phyloP scores from a whole-genome alignment of 306 rosid species.

The Rubus idaeus region DNA sequence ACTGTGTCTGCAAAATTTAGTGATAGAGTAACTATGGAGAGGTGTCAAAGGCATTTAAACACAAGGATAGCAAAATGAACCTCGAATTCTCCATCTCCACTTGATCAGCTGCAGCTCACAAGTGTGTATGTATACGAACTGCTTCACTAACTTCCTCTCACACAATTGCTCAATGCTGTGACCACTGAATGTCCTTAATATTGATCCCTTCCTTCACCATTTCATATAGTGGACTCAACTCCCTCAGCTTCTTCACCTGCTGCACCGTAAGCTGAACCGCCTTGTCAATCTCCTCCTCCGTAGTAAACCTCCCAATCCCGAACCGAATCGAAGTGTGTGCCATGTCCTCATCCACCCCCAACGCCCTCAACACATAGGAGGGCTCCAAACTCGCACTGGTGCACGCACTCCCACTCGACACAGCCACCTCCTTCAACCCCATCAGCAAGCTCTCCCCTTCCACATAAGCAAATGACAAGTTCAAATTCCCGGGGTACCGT shows the following conservation, averaged over 20 bases:
- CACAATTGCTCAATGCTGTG: slow-evolving; percentile 58
- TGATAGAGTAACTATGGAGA: not conserved
- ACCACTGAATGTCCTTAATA: slow-evolving; percentile 80
- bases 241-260: slow-evolving; percentile 90
- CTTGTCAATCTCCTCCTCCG: slow-evolving; percentile 80
- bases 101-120: not conserved
- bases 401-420: slow-evolving; percentile 97
- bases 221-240: slow-evolving; percentile 96
- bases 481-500: slow-evolving; percentile 75
- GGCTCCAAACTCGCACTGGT: slow-evolving; percentile 99
- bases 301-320: slow-evolving; percentile 94
- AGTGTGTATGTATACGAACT: not conserved
- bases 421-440: slow-evolving; percentile 99
- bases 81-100: slow-evolving; percentile 8
- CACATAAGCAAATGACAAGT: slow-evolving; percentile 77
- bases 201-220: slow-evolving; percentile 92
- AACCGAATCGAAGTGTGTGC: slow-evolving; percentile 97
- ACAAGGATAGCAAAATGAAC: slow-evolving; percentile 9
- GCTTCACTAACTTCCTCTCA: not conserved
- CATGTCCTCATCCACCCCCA: slow-evolving; percentile 99
- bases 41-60: slow-evolving; percentile 1
- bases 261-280: slow-evolving; percentile 71
- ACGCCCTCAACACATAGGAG: slow-evolving; percentile 84
- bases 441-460: slow-evolving; percentile 95
- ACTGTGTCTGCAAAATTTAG: slow-evolving; percentile 1